Evolutionary conservation across 2,329 filamentous ascomycete genomes (phyloP).

Genomic region (Cladosporium colombiae): DNA sequence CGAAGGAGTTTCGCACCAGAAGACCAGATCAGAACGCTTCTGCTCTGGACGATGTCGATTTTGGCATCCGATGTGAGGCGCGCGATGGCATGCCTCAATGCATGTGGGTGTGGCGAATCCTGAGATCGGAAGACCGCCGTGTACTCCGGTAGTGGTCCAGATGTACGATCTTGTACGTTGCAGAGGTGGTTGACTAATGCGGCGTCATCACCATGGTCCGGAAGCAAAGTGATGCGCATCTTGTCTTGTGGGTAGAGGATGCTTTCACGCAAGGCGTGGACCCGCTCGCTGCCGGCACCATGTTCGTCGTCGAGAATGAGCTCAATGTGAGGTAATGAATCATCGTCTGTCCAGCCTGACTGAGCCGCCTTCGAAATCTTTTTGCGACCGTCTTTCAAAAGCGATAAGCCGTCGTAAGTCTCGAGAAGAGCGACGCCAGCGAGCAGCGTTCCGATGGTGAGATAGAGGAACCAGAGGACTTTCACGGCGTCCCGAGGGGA

Average conservation of each 20-base stretch:
- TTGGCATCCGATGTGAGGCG: slow-evolving; percentile 24
- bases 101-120: slow-evolving; percentile 26
- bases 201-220: slow-evolving; percentile 10
- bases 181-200: slow-evolving; percentile 14
- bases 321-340: slow-evolving; percentile 23
- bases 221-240: slow-evolving; percentile 23
- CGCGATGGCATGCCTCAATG: slow-evolving; percentile 23
- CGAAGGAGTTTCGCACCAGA: neutral
- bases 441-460: slow-evolving; percentile 25
- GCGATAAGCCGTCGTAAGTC: slow-evolving; percentile 27
- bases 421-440: slow-evolving; percentile 24
- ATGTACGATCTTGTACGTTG: slow-evolving; percentile 17
- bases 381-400: slow-evolving; percentile 25
- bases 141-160: slow-evolving; percentile 17
- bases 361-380: slow-evolving; percentile 17
- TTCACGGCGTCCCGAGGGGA: slow-evolving; percentile 20
- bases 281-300: neutral
- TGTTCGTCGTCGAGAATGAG: slow-evolving; percentile 24
- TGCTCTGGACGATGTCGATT: slow-evolving; percentile 26
- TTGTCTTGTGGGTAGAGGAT: slow-evolving; percentile 22
- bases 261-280: slow-evolving; percentile 13
- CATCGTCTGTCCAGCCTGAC: slow-evolving; percentile 18
- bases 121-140: slow-evolving; percentile 23
- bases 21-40: slow-evolving; percentile 22
- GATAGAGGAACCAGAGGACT: slow-evolving; percentile 29